Evolutionary conservation across 495 filamentous ascomycete species (phyloP).

Genomic region (Choiromyces venosus): DNA sequence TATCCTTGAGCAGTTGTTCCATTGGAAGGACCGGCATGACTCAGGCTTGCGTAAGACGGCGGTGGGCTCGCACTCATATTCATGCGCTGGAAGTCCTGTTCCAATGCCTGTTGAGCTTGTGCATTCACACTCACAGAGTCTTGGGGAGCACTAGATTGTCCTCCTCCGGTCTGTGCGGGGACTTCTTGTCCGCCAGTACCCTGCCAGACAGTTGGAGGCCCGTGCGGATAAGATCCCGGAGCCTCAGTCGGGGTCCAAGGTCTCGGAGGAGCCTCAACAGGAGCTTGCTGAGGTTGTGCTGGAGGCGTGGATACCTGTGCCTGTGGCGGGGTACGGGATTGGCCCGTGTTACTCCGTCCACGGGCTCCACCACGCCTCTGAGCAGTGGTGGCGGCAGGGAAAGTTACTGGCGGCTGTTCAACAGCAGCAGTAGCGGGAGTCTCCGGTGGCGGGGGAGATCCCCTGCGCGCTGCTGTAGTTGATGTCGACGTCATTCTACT

Average conservation of each 20-base stretch:
- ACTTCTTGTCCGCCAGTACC: constrained; percentile 49
- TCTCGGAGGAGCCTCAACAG: constrained; percentile 50
- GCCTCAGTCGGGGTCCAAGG: constrained; percentile 96
- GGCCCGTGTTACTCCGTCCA: constrained; percentile 9
- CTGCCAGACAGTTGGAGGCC: constrained; percentile 89
- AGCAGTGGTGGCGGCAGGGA: constrained; percentile 84
- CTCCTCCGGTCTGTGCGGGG: constrained; percentile 14
- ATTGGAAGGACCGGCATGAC: constrained; percentile 47
- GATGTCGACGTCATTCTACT: constrained; percentile 80
- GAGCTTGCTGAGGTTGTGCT: constrained; percentile 45
- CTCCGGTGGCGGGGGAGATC: constrained; percentile 91
- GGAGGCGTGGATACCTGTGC: constrained; percentile 18
- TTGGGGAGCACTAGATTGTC: constrained; percentile 46
- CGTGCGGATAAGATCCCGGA: constrained; percentile 81
- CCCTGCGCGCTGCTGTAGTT: constrained; percentile 84
- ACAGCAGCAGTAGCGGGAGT: constrained; percentile 77
- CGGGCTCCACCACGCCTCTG: constrained; percentile 74
- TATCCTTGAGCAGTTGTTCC: constrained; percentile 49
- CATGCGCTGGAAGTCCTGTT: constrained; percentile 84
- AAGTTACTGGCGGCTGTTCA: constrained; percentile 64
- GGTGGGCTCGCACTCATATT: constrained; percentile 77
- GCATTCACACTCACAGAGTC: constrained; percentile 27
- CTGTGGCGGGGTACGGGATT: constrained; percentile 26
- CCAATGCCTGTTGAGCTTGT: constrained; percentile 53
- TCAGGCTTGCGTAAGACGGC: constrained; percentile 82